Evolutionary conservation across 2,329 filamentous ascomycete genomes (phyloP), one percentile per base, ranked within the genome.

Genomic region (Penicillium crustosum): DNA sequence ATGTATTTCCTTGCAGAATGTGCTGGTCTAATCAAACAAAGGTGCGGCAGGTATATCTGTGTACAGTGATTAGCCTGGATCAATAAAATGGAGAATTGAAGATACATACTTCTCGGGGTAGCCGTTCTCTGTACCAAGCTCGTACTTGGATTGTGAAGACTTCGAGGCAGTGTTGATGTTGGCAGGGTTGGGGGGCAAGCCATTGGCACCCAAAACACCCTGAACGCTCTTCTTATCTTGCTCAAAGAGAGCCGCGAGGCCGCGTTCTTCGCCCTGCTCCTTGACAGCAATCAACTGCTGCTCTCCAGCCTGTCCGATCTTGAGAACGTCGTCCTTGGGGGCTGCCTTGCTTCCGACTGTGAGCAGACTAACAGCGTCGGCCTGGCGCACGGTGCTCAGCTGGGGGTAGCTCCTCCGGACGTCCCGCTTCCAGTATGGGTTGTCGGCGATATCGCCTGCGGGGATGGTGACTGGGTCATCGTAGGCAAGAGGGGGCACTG

Each of bases 391-490:
- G 45, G 90, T 87, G 71, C 89, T 93, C 56, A 89, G 82, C 67
- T 83, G 84, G 33, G 94, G 90, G 79, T 97, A 97, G 69, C 83
- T 83, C 69, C 94, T 86, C 68, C 94, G 89, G 61, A 81, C 77
- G 73, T 99, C 94, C 70, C 94, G 92, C 83, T 96, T 95, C 91
- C 92, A 99, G 81, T 97, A 96, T 38, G 91, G 86, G 79, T 96
- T 96, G 76, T 93, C 90, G 69, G 91, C 91, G 68, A 96, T 87
- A 74, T 96, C 91, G 66, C 84, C 90, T 2, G 91, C 90, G n/a
- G 91, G 91, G 0, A 89, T 59, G 15, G 91, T 95, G 59, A 93
- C 89, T 23, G 90, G 90, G 74, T 96, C 91, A 74, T 90, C 86
- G 80, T 93, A 94, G 59, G 76, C 76, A 57, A 83, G 78, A 36